A percentile compares a stretch with the other conserved stretches of the same genome.
Conservation (phyloP, 2,329 filamentous ascomycete species). For the Pestalotiopsis sp. region DNA sequence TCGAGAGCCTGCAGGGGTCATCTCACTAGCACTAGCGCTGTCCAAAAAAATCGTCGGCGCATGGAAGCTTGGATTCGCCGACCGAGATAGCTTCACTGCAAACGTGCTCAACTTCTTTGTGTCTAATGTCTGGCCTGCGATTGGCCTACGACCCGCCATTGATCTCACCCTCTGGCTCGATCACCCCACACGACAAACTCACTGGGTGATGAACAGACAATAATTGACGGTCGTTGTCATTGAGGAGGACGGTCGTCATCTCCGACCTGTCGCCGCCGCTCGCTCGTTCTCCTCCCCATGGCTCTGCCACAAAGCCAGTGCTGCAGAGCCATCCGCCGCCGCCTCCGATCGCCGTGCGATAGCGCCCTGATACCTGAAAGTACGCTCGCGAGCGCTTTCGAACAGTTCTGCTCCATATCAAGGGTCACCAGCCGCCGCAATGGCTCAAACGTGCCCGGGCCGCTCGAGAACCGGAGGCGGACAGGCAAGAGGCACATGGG, state of each 20-base stretch:
- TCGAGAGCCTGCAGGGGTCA: not conserved
- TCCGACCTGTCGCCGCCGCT: slow-evolving; percentile 10
- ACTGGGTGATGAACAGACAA: not conserved
- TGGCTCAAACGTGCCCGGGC: slow-evolving; percentile 50
- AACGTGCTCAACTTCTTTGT: slow-evolving; percentile 1
- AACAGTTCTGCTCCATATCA: slow-evolving; percentile 42
- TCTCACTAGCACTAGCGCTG: not conserved
- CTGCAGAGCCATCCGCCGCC: slow-evolving; percentile 50
- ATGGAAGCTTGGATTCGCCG: slow-evolving; percentile 5
- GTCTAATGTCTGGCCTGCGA: not conserved
- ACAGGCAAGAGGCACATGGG: slow-evolving; percentile 58
- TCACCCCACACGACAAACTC: not conserved
- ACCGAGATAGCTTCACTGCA: slow-evolving; percentile 2
- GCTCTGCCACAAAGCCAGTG: slow-evolving; percentile 47
- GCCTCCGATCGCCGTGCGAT: slow-evolving; percentile 41
- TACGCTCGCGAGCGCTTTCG: slow-evolving; percentile 53
- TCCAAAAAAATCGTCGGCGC: not conserved
- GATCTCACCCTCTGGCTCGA: not conserved
- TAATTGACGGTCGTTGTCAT: not conserved
- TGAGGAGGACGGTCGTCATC: slow-evolving; percentile 11
- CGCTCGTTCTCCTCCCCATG: slow-evolving; percentile 38
- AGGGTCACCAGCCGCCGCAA: slow-evolving; percentile 21
- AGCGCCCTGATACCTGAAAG: slow-evolving; percentile 64
- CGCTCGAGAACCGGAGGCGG: slow-evolving; percentile 57
- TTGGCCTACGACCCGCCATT: slow-evolving; percentile 2